Evolutionary conservation across 2,329 filamentous ascomycete species (phyloP), one percentile per base, ranked within the genome.

Genomic region (Volutella citrinella): DNA sequence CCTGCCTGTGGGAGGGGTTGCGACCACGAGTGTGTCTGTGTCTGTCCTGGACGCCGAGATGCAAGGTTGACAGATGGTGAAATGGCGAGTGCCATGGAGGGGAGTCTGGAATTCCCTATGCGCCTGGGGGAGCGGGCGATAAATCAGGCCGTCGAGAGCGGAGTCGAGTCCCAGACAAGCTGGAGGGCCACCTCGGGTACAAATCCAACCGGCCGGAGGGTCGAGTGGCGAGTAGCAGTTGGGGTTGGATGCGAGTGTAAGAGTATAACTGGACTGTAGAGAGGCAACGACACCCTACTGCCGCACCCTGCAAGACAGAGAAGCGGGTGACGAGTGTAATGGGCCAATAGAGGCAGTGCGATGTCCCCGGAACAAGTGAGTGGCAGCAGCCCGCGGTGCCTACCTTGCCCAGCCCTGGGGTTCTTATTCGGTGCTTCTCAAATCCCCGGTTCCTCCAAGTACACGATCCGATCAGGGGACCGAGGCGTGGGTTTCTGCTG

Each of bases 71-170:
- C 23, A 15, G 27, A 15, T n/a, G 36, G 36, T 7, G 39, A 33
- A 23, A 48, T 36, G 32, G 38, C 17, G 36, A 46, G 25, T 34
- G 45, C 47, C 47, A 52, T 52, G 36, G 42, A 43, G 40, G 29
- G 28, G 19, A 17, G 27, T 24, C 20, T 27, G 28, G 32, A n/a
- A 11, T 26, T 30, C 25, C 14, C n/a, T n/a, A n/a, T n/a, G n/a
- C n/a, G n/a, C n/a, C n/a, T n/a, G n/a, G 21, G 14, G 13, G 16
- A 27, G 29, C 19, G 23, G 30, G 37, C 32, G 24, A 22, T 19
- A n/a, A 19, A 21, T 15, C 39, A 23, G 25, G 20, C 16, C 25
- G 28, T n/a, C 18, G 13, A 25, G n/a, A n/a, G n/a, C n/a, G n/a
- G 32, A 32, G 27, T 25, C 35, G 21, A 27, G 28, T 28, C 22